Evolutionary conservation across 2,329 filamentous ascomycete genomes (phyloP).

Genomic region (Trichoderma lentiforme): DNA sequence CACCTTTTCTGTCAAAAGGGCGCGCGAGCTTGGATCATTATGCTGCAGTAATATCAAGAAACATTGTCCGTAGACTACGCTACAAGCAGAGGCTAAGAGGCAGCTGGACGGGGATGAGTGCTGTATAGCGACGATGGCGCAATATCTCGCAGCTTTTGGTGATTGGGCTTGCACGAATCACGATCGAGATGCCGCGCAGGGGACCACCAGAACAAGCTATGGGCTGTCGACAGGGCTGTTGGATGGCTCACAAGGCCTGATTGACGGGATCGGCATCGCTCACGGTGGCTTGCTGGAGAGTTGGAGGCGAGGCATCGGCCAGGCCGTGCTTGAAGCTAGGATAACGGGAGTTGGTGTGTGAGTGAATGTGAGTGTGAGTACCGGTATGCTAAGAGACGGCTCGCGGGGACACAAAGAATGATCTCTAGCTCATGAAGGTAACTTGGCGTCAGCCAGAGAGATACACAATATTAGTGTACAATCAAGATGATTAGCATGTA

Average conservation of each 20-base stretch:
- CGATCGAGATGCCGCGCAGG: constrained; percentile 1
- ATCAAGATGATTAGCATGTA: not conserved
- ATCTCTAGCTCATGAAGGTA: not conserved
- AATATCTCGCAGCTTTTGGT: constrained; percentile 17
- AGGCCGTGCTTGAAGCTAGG: constrained; percentile 7
- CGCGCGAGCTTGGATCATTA: not conserved
- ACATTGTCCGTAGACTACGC: not conserved
- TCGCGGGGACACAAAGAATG: not conserved
- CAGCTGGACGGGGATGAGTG: not conserved
- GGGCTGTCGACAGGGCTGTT: constrained; percentile 5
- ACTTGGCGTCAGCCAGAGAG: not conserved
- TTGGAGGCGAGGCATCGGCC: constrained; percentile 10
- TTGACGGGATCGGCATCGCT: constrained; percentile 1
- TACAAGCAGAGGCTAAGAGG: not conserved
- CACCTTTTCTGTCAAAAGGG: constrained; percentile 2
- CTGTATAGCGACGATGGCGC: constrained; percentile 12
- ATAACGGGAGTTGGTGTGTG: not conserved
- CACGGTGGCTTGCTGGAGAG: constrained; percentile 13
- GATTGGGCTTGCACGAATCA: constrained; percentile 16
- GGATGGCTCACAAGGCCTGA: not conserved
- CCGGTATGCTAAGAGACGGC: not conserved
- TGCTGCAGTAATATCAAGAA: not conserved
- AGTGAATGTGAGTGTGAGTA: not conserved
- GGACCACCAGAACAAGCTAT: not conserved
- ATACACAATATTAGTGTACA: not conserved